Evolutionary conservation across 495 filamentous ascomycete species (phyloP).

Genomic region (Darksidea phi): DNA sequence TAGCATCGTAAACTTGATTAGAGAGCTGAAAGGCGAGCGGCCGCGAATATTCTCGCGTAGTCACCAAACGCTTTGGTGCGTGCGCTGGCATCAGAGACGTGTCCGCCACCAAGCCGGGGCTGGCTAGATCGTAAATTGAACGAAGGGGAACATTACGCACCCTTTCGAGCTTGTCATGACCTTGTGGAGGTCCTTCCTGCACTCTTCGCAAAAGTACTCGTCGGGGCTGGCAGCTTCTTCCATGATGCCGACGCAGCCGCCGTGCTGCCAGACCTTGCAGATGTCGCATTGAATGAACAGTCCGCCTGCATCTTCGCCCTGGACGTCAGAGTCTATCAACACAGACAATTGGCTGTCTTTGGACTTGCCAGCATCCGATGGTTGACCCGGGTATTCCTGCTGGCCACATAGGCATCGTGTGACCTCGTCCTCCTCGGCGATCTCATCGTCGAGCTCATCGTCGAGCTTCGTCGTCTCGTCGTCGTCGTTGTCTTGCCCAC

Average conservation of each 20-base stretch:
- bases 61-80: too few relatives aligned
- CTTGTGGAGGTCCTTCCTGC: constrained; percentile 85
- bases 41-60: neutral
- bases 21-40: neutral
- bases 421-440: constrained; percentile 81
- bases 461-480: constrained; percentile 55
- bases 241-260: constrained; percentile 95
- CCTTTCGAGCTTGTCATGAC: constrained; percentile 76
- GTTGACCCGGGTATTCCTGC: constrained; percentile 91
- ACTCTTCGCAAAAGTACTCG: constrained; percentile 97
- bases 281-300: constrained; percentile 97
- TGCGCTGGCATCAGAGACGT: constrained; percentile 10
- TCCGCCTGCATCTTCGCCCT: constrained; percentile 83
- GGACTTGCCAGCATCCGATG: constrained; percentile 54
- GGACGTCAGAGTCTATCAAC: constrained; percentile 53
- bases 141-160: constrained; percentile 55
- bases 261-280: constrained; percentile 99
- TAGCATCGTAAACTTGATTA: neutral
- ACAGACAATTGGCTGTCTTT: constrained; percentile 32
- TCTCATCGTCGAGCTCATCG: constrained; percentile 55
- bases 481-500: constrained; percentile 61
- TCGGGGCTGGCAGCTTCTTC: constrained; percentile 88
- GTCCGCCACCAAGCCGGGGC: neutral
- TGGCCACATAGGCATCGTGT: constrained; percentile 93
- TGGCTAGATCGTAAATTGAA: neutral